Conservation (phyloP, 1,284 basidiomycete species). For the Ceratobasidium sp. region DNA sequence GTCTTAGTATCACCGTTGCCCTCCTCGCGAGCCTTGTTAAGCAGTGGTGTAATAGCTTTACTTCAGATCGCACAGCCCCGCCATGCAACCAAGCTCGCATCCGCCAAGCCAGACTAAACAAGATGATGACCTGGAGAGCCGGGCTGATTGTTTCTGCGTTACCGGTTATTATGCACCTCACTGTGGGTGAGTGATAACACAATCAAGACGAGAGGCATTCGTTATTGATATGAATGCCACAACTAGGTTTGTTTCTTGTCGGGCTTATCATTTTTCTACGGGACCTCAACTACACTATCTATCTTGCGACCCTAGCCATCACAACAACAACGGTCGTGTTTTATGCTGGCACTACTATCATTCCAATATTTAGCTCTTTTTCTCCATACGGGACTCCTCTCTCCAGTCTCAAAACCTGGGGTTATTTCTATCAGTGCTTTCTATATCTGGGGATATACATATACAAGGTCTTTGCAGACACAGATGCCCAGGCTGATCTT, state of each 20-base stretch:
- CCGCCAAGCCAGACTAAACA: conserved; percentile 3
- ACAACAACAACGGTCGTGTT: neutral
- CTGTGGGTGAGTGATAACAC: neutral
- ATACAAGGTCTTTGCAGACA: neutral
- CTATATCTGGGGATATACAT: neutral
- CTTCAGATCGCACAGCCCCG: conserved; percentile 1
- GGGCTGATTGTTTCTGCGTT: neutral
- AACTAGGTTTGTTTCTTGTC: neutral
- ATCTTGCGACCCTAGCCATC: neutral
- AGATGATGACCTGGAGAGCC: neutral
- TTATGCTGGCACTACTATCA: neutral
- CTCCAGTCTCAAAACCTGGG: neutral
- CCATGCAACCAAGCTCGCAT: conserved; percentile 6
- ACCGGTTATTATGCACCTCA: neutral
- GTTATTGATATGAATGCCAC: neutral
- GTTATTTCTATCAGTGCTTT: neutral
- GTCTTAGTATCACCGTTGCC: conserved; percentile 2
- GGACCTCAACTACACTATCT: neutral
- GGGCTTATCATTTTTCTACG: neutral
- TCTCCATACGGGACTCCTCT: neutral
- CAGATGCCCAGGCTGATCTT: neutral
- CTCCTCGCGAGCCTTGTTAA: conserved; percentile 3
- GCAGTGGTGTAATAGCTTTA: conserved; percentile 5
- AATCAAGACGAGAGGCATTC: neutral
- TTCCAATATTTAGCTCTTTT: neutral